Base-by-base conservation (phyloP, 768 basidiomycete species). In the Rhizopogon sp. region DNA sequence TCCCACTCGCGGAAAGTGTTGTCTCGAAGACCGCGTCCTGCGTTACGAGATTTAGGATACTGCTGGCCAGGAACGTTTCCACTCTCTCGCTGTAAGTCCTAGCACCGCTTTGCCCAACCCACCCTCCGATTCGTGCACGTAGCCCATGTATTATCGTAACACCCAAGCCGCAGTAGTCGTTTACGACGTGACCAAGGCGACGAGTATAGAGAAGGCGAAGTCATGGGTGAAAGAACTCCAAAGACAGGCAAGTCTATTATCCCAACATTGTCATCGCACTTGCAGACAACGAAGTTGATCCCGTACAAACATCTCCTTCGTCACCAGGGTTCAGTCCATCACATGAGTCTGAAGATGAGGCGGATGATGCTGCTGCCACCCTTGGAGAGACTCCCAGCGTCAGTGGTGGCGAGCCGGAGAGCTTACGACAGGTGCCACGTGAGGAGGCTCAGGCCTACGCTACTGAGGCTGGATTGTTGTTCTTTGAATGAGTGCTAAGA, bases 211-310 rank as follows among this genome's bases (percentile, higher is more conserved):
- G 72, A 98, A 98, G 72, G 97, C 97, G 53, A 98, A 98, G 77
- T 93, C 95, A 31, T 99, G 97, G 97, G 94, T 99, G 56, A 98
- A 97, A 76, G 97, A 99, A 73, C 80, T 99, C 20, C 97, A 99
- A 70, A 85, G 97, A 60, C 97, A 99, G 68, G 97, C 97, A 22
- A 97, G n/a, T n/a, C n/a, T n/a, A n/a, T n/a, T n/a, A 98, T 69
- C 95, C 96, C 37, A 98, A 98, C 70, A 98, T 98, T 66, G 95
- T 99, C 68, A 98, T 99, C 64, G 95, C 96, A 6, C 85, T 99
- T 50, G 93, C 93, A 10, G 97, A 97, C 31, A 99, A 99, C 81
- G 98, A 99, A 74, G 82, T 98, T 58, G 88, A 98, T 75, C 82
- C 95, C 59, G 88, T 92, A 28, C 87, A 88, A 66, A 67, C 84